Percentiles rank a stretch among this genome's conserved stretches.
phyloP scores from a whole-genome alignment of 352 stramenopile genomes.

The Blastocystis sp. region DNA sequence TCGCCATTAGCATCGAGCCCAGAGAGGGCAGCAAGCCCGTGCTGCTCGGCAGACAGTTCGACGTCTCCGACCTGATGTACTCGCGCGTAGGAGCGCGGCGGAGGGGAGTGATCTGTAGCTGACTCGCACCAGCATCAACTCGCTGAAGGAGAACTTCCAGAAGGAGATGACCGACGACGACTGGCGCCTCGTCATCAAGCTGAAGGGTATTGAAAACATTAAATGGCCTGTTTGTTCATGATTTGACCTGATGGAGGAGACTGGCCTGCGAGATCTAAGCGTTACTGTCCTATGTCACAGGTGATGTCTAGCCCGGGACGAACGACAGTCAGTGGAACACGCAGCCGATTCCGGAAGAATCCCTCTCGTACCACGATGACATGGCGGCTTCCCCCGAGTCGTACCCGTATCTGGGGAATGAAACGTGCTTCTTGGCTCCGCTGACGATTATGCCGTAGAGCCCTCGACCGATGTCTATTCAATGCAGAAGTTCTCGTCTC shows the following conservation, averaged over 20 bases:
- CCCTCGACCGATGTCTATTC: not conserved
- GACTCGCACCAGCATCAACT: slow-evolving; percentile 90
- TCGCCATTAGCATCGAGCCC: slow-evolving; percentile 61
- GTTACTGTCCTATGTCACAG: not conserved
- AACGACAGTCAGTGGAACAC: too few relatives aligned
- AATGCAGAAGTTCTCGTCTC: not conserved
- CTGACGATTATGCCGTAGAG: not conserved
- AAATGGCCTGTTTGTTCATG: not conserved
- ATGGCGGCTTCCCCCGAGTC: not conserved
- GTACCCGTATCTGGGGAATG: not conserved
- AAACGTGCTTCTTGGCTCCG: not conserved
- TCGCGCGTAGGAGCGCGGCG: not conserved
- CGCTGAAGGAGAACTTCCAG: slow-evolving; percentile 96
- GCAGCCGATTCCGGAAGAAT: too few relatives aligned
- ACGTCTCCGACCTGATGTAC: slow-evolving; percentile 33
- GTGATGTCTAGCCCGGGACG: not conserved
- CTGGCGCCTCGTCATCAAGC: slow-evolving; percentile 94
- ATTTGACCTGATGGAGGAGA: not conserved
- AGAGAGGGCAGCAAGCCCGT: slow-evolving; percentile 28
- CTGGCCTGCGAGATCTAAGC: not conserved
- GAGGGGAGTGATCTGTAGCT: slow-evolving; percentile 74
- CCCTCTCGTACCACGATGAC: not conserved
- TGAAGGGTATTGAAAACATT: slow-evolving; percentile 79
- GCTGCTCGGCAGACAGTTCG: slow-evolving; percentile 63
- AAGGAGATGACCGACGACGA: slow-evolving; percentile 94